A percentile compares a stretch with the other conserved stretches of the same genome.
These are phyloP conservation scores for Penicillium turbatum DNA, from an alignment of 495 filamentous ascomycete species.

Conservation along the genomic window DNA sequence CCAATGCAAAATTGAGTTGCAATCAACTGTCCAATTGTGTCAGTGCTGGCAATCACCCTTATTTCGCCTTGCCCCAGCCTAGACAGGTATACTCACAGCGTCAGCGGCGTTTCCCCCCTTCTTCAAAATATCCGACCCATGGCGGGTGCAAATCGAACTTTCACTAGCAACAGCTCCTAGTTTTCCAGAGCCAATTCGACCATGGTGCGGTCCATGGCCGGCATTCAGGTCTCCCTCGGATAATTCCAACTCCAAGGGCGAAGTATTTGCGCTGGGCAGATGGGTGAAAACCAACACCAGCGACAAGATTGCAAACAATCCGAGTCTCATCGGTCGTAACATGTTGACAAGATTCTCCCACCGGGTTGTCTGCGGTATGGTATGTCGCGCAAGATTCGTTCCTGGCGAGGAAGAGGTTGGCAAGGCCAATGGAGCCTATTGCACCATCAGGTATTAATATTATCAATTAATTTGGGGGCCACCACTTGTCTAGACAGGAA, in stretches of 20 bases:
- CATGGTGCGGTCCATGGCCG: neutral
- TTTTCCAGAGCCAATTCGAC: conserved; percentile 31
- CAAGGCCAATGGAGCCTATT: conserved; percentile 3
- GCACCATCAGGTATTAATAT: neutral
- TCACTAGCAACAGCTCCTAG: conserved; percentile 78
- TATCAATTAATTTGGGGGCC: neutral
- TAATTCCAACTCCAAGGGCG: conserved; percentile 22
- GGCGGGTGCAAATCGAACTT: conserved; percentile 66
- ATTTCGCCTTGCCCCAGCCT: neutral
- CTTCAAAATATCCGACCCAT: conserved; percentile 68
- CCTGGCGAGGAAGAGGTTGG: neutral
- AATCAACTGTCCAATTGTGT: conserved; percentile 44
- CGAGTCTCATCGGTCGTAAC: conserved; percentile 16
- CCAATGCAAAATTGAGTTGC: conserved; percentile 72
- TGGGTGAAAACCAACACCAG: conserved; percentile 23
- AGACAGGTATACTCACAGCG: conserved; percentile 42
- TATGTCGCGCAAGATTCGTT: neutral
- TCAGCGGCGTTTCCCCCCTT: conserved; percentile 72
- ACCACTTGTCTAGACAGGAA: conserved; percentile 2
- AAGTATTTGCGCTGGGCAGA: conserved; percentile 22
- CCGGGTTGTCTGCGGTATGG: neutral
- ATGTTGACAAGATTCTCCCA: conserved; percentile 4
- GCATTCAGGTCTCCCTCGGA: neutral
- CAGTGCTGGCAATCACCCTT: neutral
- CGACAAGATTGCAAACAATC: conserved; percentile 17